Evolutionary conservation across 2,329 filamentous ascomycete genomes (phyloP), one percentile per base, ranked within the genome.

Genomic region (Cyclaneusma minus): DNA sequence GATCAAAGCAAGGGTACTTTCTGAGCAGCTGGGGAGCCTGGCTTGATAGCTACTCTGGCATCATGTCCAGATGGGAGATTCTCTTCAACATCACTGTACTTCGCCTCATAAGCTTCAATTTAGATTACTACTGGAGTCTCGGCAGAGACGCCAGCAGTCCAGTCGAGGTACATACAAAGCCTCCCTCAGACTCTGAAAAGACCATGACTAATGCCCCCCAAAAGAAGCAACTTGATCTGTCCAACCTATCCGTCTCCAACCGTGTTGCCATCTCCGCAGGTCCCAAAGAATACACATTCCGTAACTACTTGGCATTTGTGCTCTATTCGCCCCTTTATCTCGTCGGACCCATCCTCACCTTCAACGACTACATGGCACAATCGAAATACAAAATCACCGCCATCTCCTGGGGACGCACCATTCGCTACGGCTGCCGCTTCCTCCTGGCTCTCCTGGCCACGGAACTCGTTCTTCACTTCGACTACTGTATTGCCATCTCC

Each of bases 301-400:
- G 76, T 36, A 92, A 91, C 52, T 95, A 92, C 50, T 48, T 94
- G 23, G 84, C 80, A 22, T 98, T 94, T 49, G 60, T 74, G 20
- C 68, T 95, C 31, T 98, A 98, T 47, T 83, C 84, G 2, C 89
- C 89, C 1, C 66, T 98, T 1, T 98, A 95, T 51, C 65, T 98
- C 16, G 70, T 85, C 0, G 89, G 89, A 0, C 89, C 89, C 1
- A 93, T 98, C 43, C 50, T 98, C 34, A 95, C 85, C 8, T 98
- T 95, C 60, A 98, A 98, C 53, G 91, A 98, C 58, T 98, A 89
- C 58, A 75, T 95, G 35, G 79, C 81, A 1, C 89, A 98, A 49
- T 62, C 65, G 33, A 77, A 81, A 38, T 78, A 87, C 52, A 66
- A 64, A 8, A 55, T 81, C 1, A 64, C 75, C 7, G 84, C 69